These are phyloP conservation scores for Chytriomyces sp. DNA, from an alignment of 192 early-diverging fungal genomes.

Conservation along the genomic window DNA sequence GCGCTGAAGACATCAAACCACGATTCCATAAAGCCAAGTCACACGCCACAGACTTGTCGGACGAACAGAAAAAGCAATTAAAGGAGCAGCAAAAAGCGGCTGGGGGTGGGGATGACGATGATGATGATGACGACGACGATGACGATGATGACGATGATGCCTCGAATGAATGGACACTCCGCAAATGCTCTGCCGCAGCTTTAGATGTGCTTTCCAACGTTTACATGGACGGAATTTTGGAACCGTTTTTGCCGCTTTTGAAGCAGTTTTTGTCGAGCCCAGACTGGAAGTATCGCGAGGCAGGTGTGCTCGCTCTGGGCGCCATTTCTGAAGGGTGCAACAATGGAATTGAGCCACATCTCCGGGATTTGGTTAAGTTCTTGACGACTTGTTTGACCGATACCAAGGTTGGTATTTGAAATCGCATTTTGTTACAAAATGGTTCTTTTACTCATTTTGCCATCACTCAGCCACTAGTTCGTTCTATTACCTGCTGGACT, in stretches of 20 bases:
- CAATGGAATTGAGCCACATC: constrained; percentile 85
- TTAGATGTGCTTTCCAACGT: constrained; percentile 92
- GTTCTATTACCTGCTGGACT: constrained; percentile 99
- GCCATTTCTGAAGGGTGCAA: constrained; percentile 97
- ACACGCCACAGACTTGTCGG: constrained; percentile 66
- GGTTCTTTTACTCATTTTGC: background rate
- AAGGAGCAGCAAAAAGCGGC: constrained; percentile 46
- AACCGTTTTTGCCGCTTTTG: constrained; percentile 83
- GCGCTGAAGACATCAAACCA: constrained; percentile 92
- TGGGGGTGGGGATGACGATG: constrained; percentile 48
- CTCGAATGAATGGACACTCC: constrained; percentile 94
- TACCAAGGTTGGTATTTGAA: constrained; percentile 45
- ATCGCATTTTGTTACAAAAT: background rate
- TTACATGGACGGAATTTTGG: constrained; percentile 83
- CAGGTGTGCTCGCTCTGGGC: constrained; percentile 95
- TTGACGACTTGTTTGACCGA: constrained; percentile 81
- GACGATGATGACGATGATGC: constrained; percentile 87
- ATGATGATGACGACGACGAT: constrained; percentile 83
- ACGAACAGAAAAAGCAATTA: constrained; percentile 42
- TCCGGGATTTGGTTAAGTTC: constrained; percentile 86
- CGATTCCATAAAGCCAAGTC: constrained; percentile 85
- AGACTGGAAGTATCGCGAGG: constrained; percentile 93
- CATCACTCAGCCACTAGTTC: constrained; percentile 77
- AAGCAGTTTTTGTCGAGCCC: constrained; percentile 78
- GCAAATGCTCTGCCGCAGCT: constrained; percentile 97